Conservation (phyloP, 1,284 basidiomycete genomes). For the Papiliotrema flavescens region DNA sequence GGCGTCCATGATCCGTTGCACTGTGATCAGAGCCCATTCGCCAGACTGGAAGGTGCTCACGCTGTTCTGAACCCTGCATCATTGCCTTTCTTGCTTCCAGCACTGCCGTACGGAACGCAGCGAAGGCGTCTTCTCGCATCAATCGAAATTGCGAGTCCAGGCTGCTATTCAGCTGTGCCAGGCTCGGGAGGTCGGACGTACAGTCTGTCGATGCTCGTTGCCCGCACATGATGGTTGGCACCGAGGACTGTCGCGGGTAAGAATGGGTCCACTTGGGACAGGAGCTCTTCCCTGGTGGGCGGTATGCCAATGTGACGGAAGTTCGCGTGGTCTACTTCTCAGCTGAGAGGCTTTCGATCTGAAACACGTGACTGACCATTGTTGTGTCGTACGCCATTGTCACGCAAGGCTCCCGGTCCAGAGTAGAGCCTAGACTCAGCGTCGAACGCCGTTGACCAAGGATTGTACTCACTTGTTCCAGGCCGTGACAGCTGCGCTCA, state of each 20-base stretch:
- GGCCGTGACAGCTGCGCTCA: too few relatives aligned
- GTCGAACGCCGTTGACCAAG: neutral
- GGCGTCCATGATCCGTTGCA: too few relatives aligned
- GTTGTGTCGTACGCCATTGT: constrained; percentile 59
- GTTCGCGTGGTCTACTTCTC: constrained; percentile 51
- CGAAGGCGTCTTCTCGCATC: constrained; percentile 62
- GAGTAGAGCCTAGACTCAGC: constrained; percentile 51
- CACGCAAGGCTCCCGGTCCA: constrained; percentile 56
- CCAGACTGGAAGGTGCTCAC: too few relatives aligned
- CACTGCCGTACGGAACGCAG: constrained; percentile 20
- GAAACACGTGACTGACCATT: constrained; percentile 45
- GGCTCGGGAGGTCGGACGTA: constrained; percentile 23
- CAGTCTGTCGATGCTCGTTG: constrained; percentile 44
- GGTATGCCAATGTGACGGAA: constrained; percentile 60
- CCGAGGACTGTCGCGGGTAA: constrained; percentile 58
- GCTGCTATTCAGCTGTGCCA: constrained; percentile 46
- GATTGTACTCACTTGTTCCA: neutral
- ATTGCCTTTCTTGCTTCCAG: too few relatives aligned
- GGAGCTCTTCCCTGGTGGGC: constrained; percentile 62
- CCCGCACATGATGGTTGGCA: constrained; percentile 60
- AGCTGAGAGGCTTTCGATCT: too few relatives aligned
- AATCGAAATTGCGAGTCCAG: constrained; percentile 68
- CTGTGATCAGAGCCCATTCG: too few relatives aligned
- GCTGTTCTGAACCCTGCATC: constrained; percentile 53
- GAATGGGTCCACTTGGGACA: constrained; percentile 53